These are phyloP conservation scores for Cladorrhinum samala DNA, from an alignment of 495 filamentous ascomycete species.

Conservation along the genomic window DNA sequence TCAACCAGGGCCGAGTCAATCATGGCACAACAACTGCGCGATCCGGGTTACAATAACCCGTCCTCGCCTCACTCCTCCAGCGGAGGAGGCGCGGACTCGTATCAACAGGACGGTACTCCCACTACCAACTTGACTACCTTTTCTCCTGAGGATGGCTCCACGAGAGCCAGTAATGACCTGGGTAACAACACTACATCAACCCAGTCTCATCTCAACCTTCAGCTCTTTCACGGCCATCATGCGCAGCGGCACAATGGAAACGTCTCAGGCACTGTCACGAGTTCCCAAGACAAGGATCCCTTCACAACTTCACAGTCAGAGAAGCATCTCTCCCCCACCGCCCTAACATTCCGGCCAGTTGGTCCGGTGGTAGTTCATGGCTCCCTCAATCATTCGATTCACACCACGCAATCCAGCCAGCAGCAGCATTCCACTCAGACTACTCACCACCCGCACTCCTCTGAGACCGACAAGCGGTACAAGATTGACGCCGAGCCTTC, in stretches of 20 bases:
- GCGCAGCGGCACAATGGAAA: no score
- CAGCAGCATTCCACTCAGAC: neutral
- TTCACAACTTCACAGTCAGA: slow-evolving; percentile 29
- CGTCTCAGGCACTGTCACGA: slow-evolving; percentile 12
- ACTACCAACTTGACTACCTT: slow-evolving; percentile 58
- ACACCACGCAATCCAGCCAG: neutral
- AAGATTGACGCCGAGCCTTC: slow-evolving; percentile 7
- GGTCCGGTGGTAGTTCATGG: slow-evolving; percentile 25
- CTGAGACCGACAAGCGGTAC: no score
- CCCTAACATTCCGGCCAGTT: slow-evolving; percentile 40
- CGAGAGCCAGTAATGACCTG: slow-evolving; percentile 26
- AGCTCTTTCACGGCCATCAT: slow-evolving; percentile 10
- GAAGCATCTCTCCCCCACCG: slow-evolving; percentile 46
- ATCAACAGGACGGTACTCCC: slow-evolving; percentile 50
- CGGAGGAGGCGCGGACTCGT: slow-evolving; percentile 46
- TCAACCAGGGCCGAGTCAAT: no score
- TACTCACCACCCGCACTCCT: no score
- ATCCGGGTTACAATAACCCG: slow-evolving; percentile 37
- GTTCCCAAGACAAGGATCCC: slow-evolving; percentile 35
- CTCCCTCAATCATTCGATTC: slow-evolving; percentile 13
- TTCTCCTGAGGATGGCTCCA: slow-evolving; percentile 52
- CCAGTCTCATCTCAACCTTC: slow-evolving; percentile 4
- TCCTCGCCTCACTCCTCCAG: slow-evolving; percentile 55
- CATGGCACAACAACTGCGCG: slow-evolving; percentile 30
- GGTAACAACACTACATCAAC: slow-evolving; percentile 16